Percentiles rank a stretch among this genome's conserved stretches.
Conservation (phyloP, 768 basidiomycete species). For the Boletus fagicola region DNA sequence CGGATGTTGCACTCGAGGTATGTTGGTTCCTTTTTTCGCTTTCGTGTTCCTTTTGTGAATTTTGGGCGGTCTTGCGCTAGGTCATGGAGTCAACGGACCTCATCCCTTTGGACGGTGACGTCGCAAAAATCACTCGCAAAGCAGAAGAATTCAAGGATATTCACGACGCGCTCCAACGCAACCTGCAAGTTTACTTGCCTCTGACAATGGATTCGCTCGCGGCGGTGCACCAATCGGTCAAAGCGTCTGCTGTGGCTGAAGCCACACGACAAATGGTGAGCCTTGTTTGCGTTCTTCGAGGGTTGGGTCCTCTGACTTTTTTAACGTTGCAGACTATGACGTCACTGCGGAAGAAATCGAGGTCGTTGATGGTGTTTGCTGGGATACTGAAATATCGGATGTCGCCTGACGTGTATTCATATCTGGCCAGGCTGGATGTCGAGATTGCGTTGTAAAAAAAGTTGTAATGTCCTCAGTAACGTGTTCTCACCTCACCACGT, state of each 20-base stretch:
- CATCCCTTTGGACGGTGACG: constrained; percentile 83
- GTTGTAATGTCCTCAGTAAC: neutral
- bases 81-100: constrained; percentile 85
- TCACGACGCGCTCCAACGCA: constrained; percentile 84
- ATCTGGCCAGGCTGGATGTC: constrained; percentile 81
- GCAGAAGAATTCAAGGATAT: constrained; percentile 88
- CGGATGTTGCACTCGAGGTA: constrained; percentile 82
- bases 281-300: constrained; percentile 6
- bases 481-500: neutral
- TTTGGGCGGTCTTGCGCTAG: constrained; percentile 36
- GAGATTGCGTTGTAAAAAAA: constrained; percentile 66
- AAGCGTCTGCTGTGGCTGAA: constrained; percentile 69
- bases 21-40: constrained; percentile 24
- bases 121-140: constrained; percentile 77
- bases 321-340: constrained; percentile 53
- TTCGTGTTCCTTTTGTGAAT: neutral
- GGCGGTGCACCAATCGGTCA: constrained; percentile 73
- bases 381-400: constrained; percentile 86
- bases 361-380: constrained; percentile 86
- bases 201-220: constrained; percentile 92
- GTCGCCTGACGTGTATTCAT: constrained; percentile 87
- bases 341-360: constrained; percentile 72
- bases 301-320: constrained; percentile 15
- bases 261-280: constrained; percentile 73
- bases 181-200: constrained; percentile 83